These are phyloP conservation scores for Didymella lethalis DNA, from an alignment of 2,329 filamentous ascomycete species.

Conservation along the genomic window DNA sequence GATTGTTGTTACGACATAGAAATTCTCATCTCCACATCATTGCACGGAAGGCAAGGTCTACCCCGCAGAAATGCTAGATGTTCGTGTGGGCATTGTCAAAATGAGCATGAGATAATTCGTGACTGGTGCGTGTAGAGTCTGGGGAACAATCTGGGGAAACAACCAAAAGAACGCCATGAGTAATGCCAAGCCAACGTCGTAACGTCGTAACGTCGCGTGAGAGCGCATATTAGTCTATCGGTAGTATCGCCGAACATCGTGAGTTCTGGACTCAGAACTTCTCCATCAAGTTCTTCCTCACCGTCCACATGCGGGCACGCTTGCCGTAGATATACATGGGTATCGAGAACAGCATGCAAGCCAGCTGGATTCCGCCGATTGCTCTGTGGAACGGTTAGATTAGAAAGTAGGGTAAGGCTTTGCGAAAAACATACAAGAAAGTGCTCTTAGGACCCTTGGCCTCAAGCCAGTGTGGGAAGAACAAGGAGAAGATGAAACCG, in stretches of 20 bases:
- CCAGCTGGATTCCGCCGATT: slow-evolving; percentile 80
- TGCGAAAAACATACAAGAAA: slow-evolving; percentile 70
- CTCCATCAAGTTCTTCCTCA: slow-evolving; percentile 85
- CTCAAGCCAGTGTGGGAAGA: slow-evolving; percentile 74
- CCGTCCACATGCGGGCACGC: slow-evolving; percentile 91
- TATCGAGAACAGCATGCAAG: slow-evolving; percentile 75
- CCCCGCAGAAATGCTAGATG: slow-evolving; percentile 11
- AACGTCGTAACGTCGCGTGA: slow-evolving; percentile 14
- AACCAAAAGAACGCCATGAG: slow-evolving; percentile 16
- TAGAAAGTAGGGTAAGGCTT: neutral
- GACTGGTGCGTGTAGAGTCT: slow-evolving; percentile 4
- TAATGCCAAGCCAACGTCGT: slow-evolving; percentile 23
- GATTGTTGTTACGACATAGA: slow-evolving; percentile 9
- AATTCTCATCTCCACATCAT: neutral
- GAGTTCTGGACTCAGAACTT: slow-evolving; percentile 59
- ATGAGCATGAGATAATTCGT: slow-evolving; percentile 2
- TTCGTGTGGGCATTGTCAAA: slow-evolving; percentile 1
- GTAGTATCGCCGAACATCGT: slow-evolving; percentile 2
- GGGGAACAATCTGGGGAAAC: slow-evolving; percentile 16
- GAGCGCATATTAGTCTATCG: slow-evolving; percentile 1
- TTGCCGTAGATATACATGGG: slow-evolving; percentile 97
- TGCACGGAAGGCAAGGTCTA: slow-evolving; percentile 4
- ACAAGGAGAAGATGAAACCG: slow-evolving; percentile 85
- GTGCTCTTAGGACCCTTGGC: slow-evolving; percentile 77
- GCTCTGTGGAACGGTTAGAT: neutral